Evolutionary conservation across 352 stramenopile genomes (phyloP), one percentile per base, ranked within the genome.

Genomic region (Phytophthora cryptogea): DNA sequence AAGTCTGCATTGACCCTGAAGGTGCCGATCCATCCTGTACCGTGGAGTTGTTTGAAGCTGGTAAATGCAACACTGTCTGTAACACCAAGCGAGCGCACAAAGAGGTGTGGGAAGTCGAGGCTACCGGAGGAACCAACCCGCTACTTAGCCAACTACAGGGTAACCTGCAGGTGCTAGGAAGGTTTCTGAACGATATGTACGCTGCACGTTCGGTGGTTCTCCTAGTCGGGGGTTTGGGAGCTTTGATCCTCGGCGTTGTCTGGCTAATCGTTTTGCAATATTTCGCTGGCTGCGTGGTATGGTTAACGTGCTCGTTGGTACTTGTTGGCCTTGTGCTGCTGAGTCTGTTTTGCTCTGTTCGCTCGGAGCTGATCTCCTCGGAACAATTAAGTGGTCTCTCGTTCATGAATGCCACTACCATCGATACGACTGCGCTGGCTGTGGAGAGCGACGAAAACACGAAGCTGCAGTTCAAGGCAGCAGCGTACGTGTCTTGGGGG

Each of bases 181-280:
- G 86, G 2, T 89, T 91, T 31, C 43, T 96, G 13, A 85, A 81
- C 59, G 87, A 96, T 46, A 89, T 93, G 61, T 73, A 74, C 20
- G 72, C 79, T 9, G 76, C 77, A n/a, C 75, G 77, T 2, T 70
- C 66, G 37, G 63, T 91, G 33, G 72, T 95, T 9, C 26, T 94
- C 16, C 42, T 78, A 5, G 66, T 85, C 7, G 85, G 81, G 1
- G 84, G 76, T 6, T 67, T 64, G 4, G 83, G 80, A 5, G 72
- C 83, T 7, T 59, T 89, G 33, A 31, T 80, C 6, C 47, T 94
- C 0, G 82, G 86, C 9, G 45, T 94, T 16, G 4, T 89, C 5
- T 95, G 83, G 85, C 59, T 96, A 26, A 55, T 89, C 8, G 59
- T 92, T 32, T 55, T 96, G n/a, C 83, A 89, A 52, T 89, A 88